Evolutionary conservation across 2,329 filamentous ascomycete genomes (phyloP).

Genomic region (Epichloe hybrida): DNA sequence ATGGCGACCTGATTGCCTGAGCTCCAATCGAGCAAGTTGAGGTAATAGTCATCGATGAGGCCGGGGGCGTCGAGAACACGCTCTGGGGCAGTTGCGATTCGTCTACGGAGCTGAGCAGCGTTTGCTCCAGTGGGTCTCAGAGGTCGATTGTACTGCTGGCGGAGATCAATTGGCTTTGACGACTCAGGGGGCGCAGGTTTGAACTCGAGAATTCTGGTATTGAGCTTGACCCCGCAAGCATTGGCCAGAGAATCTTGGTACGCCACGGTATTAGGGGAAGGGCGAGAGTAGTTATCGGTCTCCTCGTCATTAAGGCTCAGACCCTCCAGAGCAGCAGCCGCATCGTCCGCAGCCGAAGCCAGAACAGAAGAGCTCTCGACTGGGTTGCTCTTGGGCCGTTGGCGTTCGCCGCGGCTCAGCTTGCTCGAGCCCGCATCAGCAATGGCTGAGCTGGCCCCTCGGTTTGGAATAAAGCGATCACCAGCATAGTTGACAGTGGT

Average conservation of each 20-base stretch:
- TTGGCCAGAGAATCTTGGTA: slow-evolving; percentile 86
- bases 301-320: slow-evolving; percentile 64
- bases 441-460: slow-evolving; percentile 77
- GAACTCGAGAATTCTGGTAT: slow-evolving; percentile 92
- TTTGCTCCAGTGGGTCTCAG: slow-evolving; percentile 62
- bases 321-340: slow-evolving; percentile 64
- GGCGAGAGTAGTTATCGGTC: slow-evolving; percentile 55
- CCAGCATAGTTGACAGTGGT: slow-evolving; percentile 68
- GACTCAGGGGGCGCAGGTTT: slow-evolving; percentile 98
- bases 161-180: slow-evolving; percentile 93
- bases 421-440: slow-evolving; percentile 71
- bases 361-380: slow-evolving; percentile 63
- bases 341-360: slow-evolving; percentile 67
- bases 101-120: slow-evolving; percentile 77
- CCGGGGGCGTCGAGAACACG: slow-evolving; percentile 92
- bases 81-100: slow-evolving; percentile 88
- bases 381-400: slow-evolving; percentile 57
- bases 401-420: slow-evolving; percentile 56
- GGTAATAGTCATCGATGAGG: slow-evolving; percentile 95
- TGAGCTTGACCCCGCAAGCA: slow-evolving; percentile 84
- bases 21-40: slow-evolving; percentile 97
- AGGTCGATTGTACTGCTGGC: slow-evolving; percentile 95
- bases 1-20: slow-evolving; percentile 96
- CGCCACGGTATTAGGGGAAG: slow-evolving; percentile 74
- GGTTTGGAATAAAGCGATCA: slow-evolving; percentile 94